Percentiles rank a stretch among this genome's conserved stretches.
phyloP scores from a whole-genome alignment of 2,329 filamentous ascomycete genomes.

The Alternaria dauci region DNA sequence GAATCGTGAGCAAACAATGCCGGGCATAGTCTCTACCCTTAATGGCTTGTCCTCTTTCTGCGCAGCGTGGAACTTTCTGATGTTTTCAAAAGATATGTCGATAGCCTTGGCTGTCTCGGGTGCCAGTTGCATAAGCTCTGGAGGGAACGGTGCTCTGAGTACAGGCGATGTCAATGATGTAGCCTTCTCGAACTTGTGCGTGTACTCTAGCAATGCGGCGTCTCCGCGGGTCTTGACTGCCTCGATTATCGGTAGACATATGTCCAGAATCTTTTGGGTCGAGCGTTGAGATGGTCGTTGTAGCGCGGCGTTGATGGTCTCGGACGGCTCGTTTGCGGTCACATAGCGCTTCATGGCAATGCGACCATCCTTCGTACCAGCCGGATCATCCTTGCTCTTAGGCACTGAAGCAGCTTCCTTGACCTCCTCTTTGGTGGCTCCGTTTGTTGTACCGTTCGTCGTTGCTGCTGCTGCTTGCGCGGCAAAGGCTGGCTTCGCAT shows the following conservation, averaged over 20 bases:
- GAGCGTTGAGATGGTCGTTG: conserved; percentile 93
- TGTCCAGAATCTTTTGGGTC: conserved; percentile 89
- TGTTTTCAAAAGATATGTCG: conserved; percentile 92
- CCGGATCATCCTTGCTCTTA: conserved; percentile 61
- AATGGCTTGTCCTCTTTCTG: conserved; percentile 86
- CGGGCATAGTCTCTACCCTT: conserved; percentile 95
- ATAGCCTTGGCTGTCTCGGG: conserved; percentile 91
- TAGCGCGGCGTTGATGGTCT: conserved; percentile 76
- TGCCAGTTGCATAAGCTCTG: conserved; percentile 83
- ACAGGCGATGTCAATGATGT: conserved; percentile 90
- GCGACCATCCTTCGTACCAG: conserved; percentile 61
- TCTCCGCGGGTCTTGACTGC: conserved; percentile 86
- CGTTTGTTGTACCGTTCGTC: conserved; percentile 29
- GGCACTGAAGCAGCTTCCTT: conserved; percentile 63
- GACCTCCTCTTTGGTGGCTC: conserved; percentile 50
- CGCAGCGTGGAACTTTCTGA: conserved; percentile 89
- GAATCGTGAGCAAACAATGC: conserved; percentile 93
- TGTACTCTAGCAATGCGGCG: conserved; percentile 87
- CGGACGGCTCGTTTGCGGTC: conserved; percentile 68
- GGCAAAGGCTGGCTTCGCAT: conserved; percentile 93
- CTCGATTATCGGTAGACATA: conserved; percentile 90
- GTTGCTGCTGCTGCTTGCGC: conserved; percentile 67
- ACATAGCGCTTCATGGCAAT: conserved; percentile 87
- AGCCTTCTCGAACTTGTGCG: conserved; percentile 97
- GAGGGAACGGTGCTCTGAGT: conserved; percentile 85